Percentiles rank a stretch among this genome's conserved stretches.
phyloP scores from a whole-genome alignment of 2,329 filamentous ascomycete species.

The Ophiocordyceps unilateralis region DNA sequence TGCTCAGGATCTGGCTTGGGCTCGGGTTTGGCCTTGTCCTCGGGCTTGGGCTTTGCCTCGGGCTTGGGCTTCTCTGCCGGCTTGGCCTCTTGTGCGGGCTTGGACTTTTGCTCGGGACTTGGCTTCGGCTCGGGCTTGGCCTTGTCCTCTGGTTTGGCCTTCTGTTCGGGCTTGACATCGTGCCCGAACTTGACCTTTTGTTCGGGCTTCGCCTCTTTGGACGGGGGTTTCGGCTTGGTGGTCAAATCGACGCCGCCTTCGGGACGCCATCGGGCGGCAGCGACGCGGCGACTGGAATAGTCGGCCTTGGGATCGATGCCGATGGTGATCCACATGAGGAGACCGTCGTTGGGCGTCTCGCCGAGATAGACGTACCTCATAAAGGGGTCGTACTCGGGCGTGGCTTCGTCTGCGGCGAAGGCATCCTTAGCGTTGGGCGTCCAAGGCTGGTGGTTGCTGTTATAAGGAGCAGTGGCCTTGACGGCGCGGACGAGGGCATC shows the following conservation, averaged over 20 bases:
- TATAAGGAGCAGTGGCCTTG: slow-evolving; percentile 27
- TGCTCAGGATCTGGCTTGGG: neutral
- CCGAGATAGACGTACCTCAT: slow-evolving; percentile 40
- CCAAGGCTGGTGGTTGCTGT: slow-evolving; percentile 21
- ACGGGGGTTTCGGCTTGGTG: too few species aligned
- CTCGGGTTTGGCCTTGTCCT: neutral
- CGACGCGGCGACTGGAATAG: neutral
- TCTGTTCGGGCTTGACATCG: neutral
- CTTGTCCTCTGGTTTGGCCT: neutral
- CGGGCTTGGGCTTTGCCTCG: neutral
- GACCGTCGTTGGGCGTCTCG: slow-evolving; percentile 29
- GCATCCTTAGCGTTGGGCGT: slow-evolving; percentile 33
- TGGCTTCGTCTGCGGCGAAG: slow-evolving; percentile 23
- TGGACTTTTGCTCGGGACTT: neutral
- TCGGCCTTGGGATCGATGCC: slow-evolving; percentile 21
- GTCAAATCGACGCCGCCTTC: slow-evolving; percentile 1
- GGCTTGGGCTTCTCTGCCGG: neutral
- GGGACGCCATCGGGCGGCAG: slow-evolving; percentile 2
- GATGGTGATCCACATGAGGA: slow-evolving; percentile 36
- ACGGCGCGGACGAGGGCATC: slow-evolving; percentile 31
- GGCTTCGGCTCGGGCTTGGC: neutral
- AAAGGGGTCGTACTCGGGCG: slow-evolving; percentile 36
- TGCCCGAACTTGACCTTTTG: neutral
- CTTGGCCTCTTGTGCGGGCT: neutral
- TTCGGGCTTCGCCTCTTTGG: too few species aligned